Conservation (phyloP, 2,329 filamentous ascomycete species). For the Colletotrichum chlorophyti region DNA sequence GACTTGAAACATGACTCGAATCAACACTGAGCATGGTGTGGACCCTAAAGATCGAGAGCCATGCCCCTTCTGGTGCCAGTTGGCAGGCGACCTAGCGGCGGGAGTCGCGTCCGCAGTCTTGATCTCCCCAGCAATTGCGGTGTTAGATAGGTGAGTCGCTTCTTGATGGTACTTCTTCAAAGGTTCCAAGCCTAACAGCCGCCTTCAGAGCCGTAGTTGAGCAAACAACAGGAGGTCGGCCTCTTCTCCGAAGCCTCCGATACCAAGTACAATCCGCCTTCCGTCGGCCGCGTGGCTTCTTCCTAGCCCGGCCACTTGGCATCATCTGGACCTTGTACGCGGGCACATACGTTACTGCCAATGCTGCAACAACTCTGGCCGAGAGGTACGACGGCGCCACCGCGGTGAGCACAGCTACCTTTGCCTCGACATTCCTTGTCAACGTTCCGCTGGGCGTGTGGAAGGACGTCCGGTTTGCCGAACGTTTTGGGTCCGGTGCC, state of each 20-base stretch:
- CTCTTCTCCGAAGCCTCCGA: conserved; percentile 25
- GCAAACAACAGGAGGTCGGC: conserved; percentile 20
- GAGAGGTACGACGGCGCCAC: conserved; percentile 32
- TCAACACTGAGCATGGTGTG: neutral
- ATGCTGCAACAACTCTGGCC: conserved; percentile 35
- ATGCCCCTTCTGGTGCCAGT: neutral
- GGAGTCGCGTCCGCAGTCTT: conserved; percentile 36
- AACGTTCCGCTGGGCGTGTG: conserved; percentile 40
- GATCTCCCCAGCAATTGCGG: conserved; percentile 36
- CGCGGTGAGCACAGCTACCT: conserved; percentile 33
- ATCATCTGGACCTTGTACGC: conserved; percentile 39
- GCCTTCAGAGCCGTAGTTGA: conserved; percentile 29
- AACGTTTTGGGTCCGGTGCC: conserved; percentile 34
- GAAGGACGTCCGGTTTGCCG: conserved; percentile 39
- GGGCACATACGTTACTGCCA: conserved; percentile 37
- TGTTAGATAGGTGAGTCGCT: conserved; percentile 36
- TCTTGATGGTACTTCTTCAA: neutral
- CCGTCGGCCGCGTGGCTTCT: conserved; percentile 33
- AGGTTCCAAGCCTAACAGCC: neutral
- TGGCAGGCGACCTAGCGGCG: conserved; percentile 32
- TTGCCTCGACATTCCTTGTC: conserved; percentile 36
- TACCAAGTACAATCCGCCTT: conserved; percentile 20
- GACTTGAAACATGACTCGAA: neutral
- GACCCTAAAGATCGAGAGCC: neutral
- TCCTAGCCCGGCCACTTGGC: conserved; percentile 34